Percentiles rank a stretch among this genome's conserved stretches.
Conservation (phyloP, 495 filamentous ascomycete genomes). For the Xylaria nigripes region DNA sequence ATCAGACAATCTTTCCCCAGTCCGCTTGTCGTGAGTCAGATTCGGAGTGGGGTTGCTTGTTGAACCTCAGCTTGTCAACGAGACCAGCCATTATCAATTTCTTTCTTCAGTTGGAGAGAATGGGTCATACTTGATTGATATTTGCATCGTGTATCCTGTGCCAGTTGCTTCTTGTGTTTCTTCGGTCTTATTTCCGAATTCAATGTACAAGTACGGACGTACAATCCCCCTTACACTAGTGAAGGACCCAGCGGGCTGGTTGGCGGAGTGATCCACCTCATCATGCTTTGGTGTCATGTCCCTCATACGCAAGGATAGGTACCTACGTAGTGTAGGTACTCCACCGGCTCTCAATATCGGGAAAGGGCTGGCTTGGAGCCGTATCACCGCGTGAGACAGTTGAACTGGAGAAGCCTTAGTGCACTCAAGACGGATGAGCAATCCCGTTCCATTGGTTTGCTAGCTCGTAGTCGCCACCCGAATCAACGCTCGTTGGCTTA, state of each 20-base stretch:
- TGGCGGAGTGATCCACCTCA: background rate
- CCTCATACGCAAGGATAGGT: background rate
- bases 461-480: background rate
- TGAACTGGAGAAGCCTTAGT: background rate
- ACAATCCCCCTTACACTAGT: background rate
- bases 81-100: background rate
- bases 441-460: constrained; percentile 4
- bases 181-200: too few species aligned
- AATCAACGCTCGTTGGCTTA: constrained; percentile 1
- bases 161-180: too few species aligned
- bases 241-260: background rate
- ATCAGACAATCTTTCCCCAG: constrained; percentile 5
- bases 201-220: too few species aligned
- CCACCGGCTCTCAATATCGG: background rate
- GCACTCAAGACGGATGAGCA: background rate
- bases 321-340: too few species aligned
- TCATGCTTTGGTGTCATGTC: background rate
- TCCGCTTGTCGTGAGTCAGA: background rate
- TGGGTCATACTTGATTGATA: too few species aligned
- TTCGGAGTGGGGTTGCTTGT: constrained; percentile 7
- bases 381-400: constrained; percentile 5
- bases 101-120: background rate
- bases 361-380: background rate
- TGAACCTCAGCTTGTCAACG: background rate
- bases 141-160: background rate